Evolutionary conservation across 2,329 filamentous ascomycete genomes (phyloP), one percentile per base, ranked within the genome.

Genomic region (Xylariomycetidae sp.): DNA sequence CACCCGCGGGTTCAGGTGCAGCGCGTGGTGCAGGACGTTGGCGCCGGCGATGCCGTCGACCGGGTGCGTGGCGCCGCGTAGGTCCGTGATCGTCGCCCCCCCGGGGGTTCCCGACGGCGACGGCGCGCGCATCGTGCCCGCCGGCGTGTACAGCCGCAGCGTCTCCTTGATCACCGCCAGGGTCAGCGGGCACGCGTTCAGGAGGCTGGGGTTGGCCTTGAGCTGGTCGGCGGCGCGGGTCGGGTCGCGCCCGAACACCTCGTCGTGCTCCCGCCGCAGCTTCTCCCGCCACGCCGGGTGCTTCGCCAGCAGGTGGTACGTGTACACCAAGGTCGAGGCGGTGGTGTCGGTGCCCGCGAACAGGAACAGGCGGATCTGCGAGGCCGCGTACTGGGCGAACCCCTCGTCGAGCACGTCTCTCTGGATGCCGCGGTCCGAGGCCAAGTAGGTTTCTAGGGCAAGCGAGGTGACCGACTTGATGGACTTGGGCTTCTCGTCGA

Each of bases 381-480:
- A 38, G 9, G 34, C 24, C 1, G 34, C 37, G 26, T 33, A 39
- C 9, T 25, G 19, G 22, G 18, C 30, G 22, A 37, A 39, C 16
- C 13, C 19, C 15, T 31, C 13, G 25, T 40, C 34, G 15, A 37
- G 34, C 23, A 19, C 30, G 17, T 32, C 25, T 19, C 25, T 8
- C 20, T 37, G 15, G 15, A 31, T 27, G 18, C n/a, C 10, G 10
- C 10, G 25, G 10, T 23, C n/a, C 10, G 25, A 22, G 14, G 25
- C 32, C 5, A 39, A 5, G 27, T 42, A 42, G 5, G 39, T 31
- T 19, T 42, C 32, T 7, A 39, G 24, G 15, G 39, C 39, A n/a
- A 42, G 28, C n/a, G 19, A 25, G 9, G 25, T 33, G 20, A 39
- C 36, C 12, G 39, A 42, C 20, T 42, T 42, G 20, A 32, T 36